Evolutionary conservation across 2,329 filamentous ascomycete genomes (phyloP).

Genomic region (Xylaria hypoxylon): DNA sequence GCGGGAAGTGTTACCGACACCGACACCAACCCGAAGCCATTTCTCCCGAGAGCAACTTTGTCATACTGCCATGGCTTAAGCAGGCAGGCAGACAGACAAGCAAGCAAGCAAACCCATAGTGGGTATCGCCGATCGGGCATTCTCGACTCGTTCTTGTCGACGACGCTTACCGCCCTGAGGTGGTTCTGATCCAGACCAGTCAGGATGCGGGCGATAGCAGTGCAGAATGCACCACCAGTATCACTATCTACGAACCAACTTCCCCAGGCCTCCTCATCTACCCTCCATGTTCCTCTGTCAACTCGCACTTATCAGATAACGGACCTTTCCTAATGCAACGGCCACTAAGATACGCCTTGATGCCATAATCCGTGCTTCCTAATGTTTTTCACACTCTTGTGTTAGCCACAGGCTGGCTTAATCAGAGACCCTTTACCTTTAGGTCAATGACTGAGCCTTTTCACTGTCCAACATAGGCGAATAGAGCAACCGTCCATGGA

Average conservation of each 20-base stretch:
- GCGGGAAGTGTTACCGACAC: conserved; percentile 13
- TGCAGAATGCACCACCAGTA: conserved; percentile 34
- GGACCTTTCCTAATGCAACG: conserved; percentile 19
- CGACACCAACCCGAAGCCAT: conserved; percentile 13
- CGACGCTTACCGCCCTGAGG: conserved; percentile 27
- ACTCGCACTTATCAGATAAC: conserved; percentile 25
- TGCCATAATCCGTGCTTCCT: conserved; percentile 4
- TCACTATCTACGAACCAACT: conserved; percentile 39
- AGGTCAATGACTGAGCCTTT: conserved; percentile 8
- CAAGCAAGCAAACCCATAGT: conserved; percentile 23
- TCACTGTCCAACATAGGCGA: conserved; percentile 13
- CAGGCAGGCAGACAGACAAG: conserved; percentile 7
- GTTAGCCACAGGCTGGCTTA: conserved; percentile 18
- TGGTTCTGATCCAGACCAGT: conserved; percentile 24
- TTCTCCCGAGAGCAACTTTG: conserved; percentile 14
- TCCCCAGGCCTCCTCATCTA: conserved; percentile 15
- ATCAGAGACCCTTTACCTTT: conserved; percentile 29
- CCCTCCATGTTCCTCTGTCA: conserved; percentile 3
- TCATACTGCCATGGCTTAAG: conserved; percentile 14
- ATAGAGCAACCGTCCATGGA: conserved; percentile 15
- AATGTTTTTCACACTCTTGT: neutral
- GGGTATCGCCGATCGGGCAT: conserved; percentile 7
- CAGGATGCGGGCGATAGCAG: conserved; percentile 28
- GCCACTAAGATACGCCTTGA: conserved; percentile 26
- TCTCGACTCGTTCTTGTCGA: conserved; percentile 24